These are phyloP conservation scores for Myxozyma geophila DNA, from an alignment of 805 yeast genomes.

Conservation along the genomic window DNA sequence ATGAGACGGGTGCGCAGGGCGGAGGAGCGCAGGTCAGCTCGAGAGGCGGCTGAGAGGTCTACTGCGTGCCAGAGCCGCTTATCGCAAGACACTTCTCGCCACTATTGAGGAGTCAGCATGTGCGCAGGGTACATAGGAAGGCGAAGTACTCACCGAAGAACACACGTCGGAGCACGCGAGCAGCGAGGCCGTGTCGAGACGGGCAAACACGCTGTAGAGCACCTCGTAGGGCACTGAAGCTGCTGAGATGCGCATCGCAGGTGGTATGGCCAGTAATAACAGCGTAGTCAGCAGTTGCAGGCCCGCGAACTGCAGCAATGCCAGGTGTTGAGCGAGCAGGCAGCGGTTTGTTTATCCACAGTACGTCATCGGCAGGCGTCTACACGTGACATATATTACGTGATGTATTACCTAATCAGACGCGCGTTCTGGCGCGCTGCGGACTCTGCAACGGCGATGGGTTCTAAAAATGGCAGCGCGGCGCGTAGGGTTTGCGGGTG, in stretches of 20 bases:
- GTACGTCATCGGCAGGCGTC: background rate
- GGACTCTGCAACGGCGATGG: background rate
- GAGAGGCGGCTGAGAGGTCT: background rate
- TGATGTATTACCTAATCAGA: background rate
- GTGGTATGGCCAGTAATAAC: no score
- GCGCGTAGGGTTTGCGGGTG: background rate
- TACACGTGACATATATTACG: background rate
- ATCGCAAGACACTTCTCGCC: background rate
- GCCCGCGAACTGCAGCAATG: no score
- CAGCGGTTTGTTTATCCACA: no score
- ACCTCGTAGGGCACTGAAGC: conserved; percentile 8
- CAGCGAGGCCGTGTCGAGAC: conserved; percentile 8
- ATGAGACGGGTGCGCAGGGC: background rate
- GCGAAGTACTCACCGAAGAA: background rate
- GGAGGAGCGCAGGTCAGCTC: background rate
- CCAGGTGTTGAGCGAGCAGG: no score
- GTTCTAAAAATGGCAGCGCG: background rate
- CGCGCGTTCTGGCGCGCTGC: background rate
- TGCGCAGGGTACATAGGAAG: background rate
- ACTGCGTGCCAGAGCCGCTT: background rate
- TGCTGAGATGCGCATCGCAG: no score
- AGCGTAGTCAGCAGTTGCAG: no score
- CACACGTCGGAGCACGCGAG: background rate
- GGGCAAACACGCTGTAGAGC: conserved; percentile 11
- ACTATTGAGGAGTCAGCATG: background rate